Evolutionary conservation across 2,329 filamentous ascomycete species (phyloP), one percentile per base, ranked within the genome.

Genomic region (Fusarium liriodendri): DNA sequence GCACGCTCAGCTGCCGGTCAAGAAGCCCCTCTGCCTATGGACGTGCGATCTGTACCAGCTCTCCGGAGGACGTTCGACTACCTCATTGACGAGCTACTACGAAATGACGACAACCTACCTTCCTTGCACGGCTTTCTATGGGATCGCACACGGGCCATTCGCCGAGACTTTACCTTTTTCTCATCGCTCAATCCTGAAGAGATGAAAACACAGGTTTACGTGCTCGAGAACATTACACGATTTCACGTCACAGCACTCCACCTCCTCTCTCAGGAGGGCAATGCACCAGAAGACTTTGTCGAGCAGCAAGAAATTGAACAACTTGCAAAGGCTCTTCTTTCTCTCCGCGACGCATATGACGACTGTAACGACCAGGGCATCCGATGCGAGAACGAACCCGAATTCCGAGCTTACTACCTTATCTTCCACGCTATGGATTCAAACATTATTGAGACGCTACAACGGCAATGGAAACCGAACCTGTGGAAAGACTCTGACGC

Each of bases 251-350:
- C 89, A 7, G 86, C 91, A 7, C 83, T 93, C 8, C 91, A 93
- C 78, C 85, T 92, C 47, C 85, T 93, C 61, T 91, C 90, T 0
- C 85, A 86, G 64, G 84, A 87, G 20, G 89, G 87, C 11, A 86
- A 89, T 55, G 85, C 87, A 1, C 85, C 88, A 1, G 88, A 91
- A 35, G 89, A 89, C 66, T 93, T 92, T 75, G 89, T 89, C 6
- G 89, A 91, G 75, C 90, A 91, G 71, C 91, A 93, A 77, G 91
- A 93, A 79, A 84, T 90, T 27, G 91, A 93, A 78, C 91, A 93
- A 77, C 85, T 93, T 18, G 88, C 89, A 40, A 92, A 92, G 76
- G 87, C 91, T 0, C 83, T 93, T 5, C 84, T 93, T 16, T 92
- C 91, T 2, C 83, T 93, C 16, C 89, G 90, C 65, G 89, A 93